Percentiles rank a stretch among this genome's conserved stretches.
These are phyloP conservation scores for Orbilia ellipsospora DNA, from an alignment of 2,329 filamentous ascomycete species.

Conservation along the genomic window DNA sequence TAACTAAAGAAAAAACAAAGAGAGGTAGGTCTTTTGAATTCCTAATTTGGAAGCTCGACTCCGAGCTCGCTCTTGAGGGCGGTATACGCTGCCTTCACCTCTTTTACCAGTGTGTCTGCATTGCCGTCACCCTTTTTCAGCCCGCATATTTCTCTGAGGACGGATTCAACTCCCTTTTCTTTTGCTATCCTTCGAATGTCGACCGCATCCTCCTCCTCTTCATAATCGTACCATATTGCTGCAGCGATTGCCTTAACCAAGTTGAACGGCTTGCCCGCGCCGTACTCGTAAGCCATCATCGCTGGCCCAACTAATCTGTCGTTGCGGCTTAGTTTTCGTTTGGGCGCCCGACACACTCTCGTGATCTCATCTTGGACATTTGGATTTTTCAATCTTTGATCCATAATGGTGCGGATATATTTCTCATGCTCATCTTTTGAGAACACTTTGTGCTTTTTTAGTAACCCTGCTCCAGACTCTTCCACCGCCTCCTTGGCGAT, in stretches of 20 bases:
- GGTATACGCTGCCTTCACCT: slow-evolving; percentile 59
- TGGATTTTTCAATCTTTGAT: slow-evolving; percentile 63
- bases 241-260: slow-evolving; percentile 88
- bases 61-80: slow-evolving; percentile 29
- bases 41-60: slow-evolving; percentile 16
- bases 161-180: slow-evolving; percentile 75
- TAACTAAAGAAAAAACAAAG: background rate
- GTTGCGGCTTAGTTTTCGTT: slow-evolving; percentile 93
- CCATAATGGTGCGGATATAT: slow-evolving; percentile 92
- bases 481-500: slow-evolving; percentile 82
- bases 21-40: background rate
- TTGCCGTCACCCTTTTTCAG: slow-evolving; percentile 79
- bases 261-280: slow-evolving; percentile 69
- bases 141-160: slow-evolving; percentile 83
- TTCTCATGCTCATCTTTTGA: slow-evolving; percentile 77
- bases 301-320: slow-evolving; percentile 96
- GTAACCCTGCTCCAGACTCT: slow-evolving; percentile 88
- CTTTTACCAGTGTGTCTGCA: slow-evolving; percentile 81
- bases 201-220: slow-evolving; percentile 87
- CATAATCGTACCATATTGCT: slow-evolving; percentile 94
- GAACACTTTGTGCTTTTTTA: slow-evolving; percentile 80
- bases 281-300: slow-evolving; percentile 82
- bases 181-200: slow-evolving; percentile 89
- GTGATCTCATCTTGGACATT: slow-evolving; percentile 77
- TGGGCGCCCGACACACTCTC: slow-evolving; percentile 91